phyloP scores from a whole-genome alignment of 129 eudicot genomes.

The sunflower (Helianthus annuus) region HanXRQr2.0-SUNRISE NC_035442.2:1010669-1011168 shows the following conservation, averaged over 20 bases:
- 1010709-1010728: conserved; percentile 44
- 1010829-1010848: conserved; percentile 40
- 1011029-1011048: conserved; percentile 65
- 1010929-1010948: conserved; percentile 60
- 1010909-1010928: conserved; percentile 77
- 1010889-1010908: conserved; percentile 77
- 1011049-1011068: background rate
- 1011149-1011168: conserved; percentile 93
- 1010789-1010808: conserved; percentile 42
- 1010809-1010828: conserved; percentile 31
- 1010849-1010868: conserved; percentile 71
- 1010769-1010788: conserved; percentile 70
- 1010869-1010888: conserved; percentile 69
- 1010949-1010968: conserved; percentile 67
- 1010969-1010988: conserved; percentile 66
- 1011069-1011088: conserved; percentile 9
- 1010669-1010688: conserved; percentile 67
- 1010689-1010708: conserved; percentile 45
- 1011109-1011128: conserved; percentile 45
- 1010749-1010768: conserved; percentile 54
- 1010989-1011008: conserved; percentile 80
- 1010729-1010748: conserved; percentile 71
- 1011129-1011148: conserved; percentile 81
- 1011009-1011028: conserved; percentile 78
- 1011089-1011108: background rate